Conservation (phyloP, 805 yeast species). For the Cyberlindnera veronae region DNA sequence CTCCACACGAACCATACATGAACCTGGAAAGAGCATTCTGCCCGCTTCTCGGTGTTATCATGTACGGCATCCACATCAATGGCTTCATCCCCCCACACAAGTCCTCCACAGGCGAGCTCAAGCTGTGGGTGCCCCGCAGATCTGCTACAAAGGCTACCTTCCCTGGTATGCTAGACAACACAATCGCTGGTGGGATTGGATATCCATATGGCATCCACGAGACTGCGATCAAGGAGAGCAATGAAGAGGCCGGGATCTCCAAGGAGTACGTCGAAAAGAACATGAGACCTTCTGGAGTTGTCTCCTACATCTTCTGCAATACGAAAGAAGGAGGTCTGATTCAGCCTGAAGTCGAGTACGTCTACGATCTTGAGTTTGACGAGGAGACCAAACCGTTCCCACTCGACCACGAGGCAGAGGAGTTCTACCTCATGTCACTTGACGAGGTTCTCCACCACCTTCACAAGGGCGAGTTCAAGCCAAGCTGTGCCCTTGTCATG, state of each 20-base stretch:
- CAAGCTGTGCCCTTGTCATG: conserved; percentile 78
- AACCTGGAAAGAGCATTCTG: conserved; percentile 78
- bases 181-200: conserved; percentile 94
- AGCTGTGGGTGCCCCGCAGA: conserved; percentile 84
- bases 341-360: conserved; percentile 86
- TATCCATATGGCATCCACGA: conserved; percentile 71
- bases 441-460: conserved; percentile 54
- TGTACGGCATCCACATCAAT: conserved; percentile 86
- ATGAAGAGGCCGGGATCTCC: conserved; percentile 85
- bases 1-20: conserved; percentile 54
- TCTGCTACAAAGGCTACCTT: conserved; percentile 77
- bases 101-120: conserved; percentile 38
- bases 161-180: conserved; percentile 89
- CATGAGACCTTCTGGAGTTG: conserved; percentile 54
- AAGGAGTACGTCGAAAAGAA: conserved; percentile 45
- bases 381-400: conserved; percentile 47
- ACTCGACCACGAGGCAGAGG: conserved; percentile 73
- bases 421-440: conserved; percentile 60
- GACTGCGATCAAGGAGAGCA: conserved; percentile 80
- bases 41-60: conserved; percentile 77
- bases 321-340: conserved; percentile 50
- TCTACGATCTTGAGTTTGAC: conserved; percentile 66
- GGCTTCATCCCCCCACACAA: conserved; percentile 60
- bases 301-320: conserved; percentile 58
- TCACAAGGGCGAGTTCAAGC: conserved; percentile 67